Evolutionary conservation across 1,139 yeast species (phyloP), one percentile per base, ranked within the genome.

Genomic region (Saccharomyces hybrid): DNA sequence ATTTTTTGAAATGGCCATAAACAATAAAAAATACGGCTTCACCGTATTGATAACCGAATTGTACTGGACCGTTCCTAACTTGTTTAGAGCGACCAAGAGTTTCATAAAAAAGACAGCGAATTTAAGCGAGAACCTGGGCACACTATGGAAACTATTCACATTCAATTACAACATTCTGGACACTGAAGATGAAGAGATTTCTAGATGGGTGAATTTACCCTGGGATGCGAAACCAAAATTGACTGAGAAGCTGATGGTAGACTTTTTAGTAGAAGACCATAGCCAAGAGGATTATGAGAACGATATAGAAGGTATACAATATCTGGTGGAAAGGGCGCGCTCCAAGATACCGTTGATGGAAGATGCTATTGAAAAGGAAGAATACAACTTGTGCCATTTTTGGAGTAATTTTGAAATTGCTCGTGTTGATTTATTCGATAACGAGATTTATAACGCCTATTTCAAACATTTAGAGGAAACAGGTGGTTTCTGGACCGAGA

Each of bases 341-440:
- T 54, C 59, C 5, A 56, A 55, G 34, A 55, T 58, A 5, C 61
- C 64, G 23, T 53, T 62, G 25, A 51, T 59, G 6, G 65, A 61
- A 53, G 88, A 83, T 62, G 69, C 78, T 53, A 73, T 83, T 64
- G 81, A 84, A 54, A 77, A 80, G 14, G 86, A 85, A 61, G 83
- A 82, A 57, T 88, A 83, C 69, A 87, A 85, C 64, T 65, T 85
- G 65, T 85, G 95, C 61, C 96, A 89, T 70, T 89, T 88, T 71
- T 89, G 96, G 96, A 82, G 93, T 42, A 89, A 89, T 71, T 89
- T 89, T 65, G 96, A 89, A 68, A 88, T 89, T 63, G 96, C 96
- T 4, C 72, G 89, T 51, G 80, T 88, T 3, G 88, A 84, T 61
- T 68, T 88, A 27, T 89, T 88, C 75, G 76, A 78, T 42, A 80